A percentile compares a stretch with the other conserved stretches of the same genome.
Evolutionary conservation across 768 basidiomycete species (phyloP).

Genomic region (Hericium coralloides): DNA sequence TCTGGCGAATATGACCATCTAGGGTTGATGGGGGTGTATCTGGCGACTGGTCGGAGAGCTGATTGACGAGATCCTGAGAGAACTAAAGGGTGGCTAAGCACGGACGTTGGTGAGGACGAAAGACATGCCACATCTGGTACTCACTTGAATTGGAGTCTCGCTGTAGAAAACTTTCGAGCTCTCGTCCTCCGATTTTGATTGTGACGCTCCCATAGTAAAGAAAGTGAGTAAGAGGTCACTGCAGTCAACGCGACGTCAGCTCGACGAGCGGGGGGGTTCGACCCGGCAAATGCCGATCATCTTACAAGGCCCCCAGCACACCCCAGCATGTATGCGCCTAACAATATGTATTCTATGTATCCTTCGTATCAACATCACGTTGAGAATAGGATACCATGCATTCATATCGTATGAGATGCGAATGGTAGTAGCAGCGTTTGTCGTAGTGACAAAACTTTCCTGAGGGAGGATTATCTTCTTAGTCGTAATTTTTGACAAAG

Average conservation of each 20-base stretch:
- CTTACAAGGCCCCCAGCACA: too few species aligned
- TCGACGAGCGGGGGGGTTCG: too few species aligned
- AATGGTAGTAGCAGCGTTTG: too few species aligned
- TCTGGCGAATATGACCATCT: conserved; percentile 63
- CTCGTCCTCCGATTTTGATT: conserved; percentile 44
- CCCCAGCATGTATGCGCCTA: too few species aligned
- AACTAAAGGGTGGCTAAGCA: conserved; percentile 39
- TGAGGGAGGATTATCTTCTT: too few species aligned
- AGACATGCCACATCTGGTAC: neutral
- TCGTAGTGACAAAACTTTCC: too few species aligned
- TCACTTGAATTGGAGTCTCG: conserved; percentile 31
- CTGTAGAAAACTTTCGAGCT: conserved; percentile 39
- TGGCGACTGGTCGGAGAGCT: conserved; percentile 59
- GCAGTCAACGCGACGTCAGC: neutral
- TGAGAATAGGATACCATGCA: too few species aligned
- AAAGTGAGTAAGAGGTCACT: neutral
- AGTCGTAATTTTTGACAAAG: too few species aligned
- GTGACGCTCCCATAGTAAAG: conserved; percentile 51
- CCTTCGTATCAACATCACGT: too few species aligned
- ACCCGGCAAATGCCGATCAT: too few species aligned
- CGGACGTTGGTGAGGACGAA: neutral
- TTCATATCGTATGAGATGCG: too few species aligned
- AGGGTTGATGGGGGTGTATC: conserved; percentile 52
- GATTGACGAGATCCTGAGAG: conserved; percentile 75
- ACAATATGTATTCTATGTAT: too few species aligned